A percentile compares a stretch with the other conserved stretches of the same genome.
Evolutionary conservation across 352 stramenopile genomes (phyloP).

Genomic region (Blastocystis sp.): DNA sequence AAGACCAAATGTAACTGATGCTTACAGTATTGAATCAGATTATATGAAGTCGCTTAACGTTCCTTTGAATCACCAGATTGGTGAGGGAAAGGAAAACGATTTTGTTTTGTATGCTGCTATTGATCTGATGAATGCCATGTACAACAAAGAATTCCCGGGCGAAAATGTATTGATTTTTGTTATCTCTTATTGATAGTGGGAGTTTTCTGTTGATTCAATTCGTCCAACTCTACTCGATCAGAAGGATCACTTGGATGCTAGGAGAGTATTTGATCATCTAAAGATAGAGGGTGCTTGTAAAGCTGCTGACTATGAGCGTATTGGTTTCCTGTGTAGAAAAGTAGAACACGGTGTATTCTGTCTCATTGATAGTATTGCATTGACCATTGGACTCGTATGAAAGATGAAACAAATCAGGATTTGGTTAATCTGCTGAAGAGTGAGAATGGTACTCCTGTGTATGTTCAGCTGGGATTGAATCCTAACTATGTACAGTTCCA

Average conservation of each 20-base stretch:
- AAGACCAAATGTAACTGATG: background rate
- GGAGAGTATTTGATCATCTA: background rate
- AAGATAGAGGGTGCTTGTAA: background rate
- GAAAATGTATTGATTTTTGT: background rate
- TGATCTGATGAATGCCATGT: background rate
- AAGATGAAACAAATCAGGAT: background rate
- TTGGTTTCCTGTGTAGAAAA: no score
- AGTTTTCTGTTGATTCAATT: background rate
- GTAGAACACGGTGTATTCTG: background rate
- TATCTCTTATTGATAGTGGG: background rate
- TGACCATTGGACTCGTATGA: background rate
- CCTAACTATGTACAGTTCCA: background rate
- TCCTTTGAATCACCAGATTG: background rate
- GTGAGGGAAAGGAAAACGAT: background rate
- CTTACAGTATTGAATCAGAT: background rate
- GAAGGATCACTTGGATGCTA: background rate
- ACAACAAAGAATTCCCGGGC: background rate
- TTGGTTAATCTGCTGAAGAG: background rate
- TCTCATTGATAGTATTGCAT: background rate
- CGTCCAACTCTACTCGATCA: background rate
- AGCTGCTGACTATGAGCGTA: no score
- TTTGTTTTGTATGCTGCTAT: background rate
- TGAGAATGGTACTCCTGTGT: background rate
- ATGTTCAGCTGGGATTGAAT: background rate
- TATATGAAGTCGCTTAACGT: background rate